A percentile compares a stretch with the other conserved stretches of the same genome.
Evolutionary conservation across 2,329 filamentous ascomycete species (phyloP).

Genomic region (Colletotrichum siamense): DNA sequence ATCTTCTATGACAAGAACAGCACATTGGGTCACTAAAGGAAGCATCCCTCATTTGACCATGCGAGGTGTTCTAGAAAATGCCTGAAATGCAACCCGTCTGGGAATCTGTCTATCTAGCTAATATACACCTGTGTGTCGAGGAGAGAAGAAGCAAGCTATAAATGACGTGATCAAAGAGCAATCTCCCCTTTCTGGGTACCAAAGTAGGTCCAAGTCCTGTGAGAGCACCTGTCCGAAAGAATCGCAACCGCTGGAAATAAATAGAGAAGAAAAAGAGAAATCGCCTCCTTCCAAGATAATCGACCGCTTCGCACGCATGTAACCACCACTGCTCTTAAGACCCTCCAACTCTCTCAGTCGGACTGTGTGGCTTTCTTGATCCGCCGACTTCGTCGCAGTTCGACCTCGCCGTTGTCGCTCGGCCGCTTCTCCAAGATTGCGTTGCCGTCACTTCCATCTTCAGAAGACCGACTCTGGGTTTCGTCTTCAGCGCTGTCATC

Average conservation of each 20-base stretch:
- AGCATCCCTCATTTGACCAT: background rate
- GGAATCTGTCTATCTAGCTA: background rate
- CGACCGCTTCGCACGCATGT: background rate
- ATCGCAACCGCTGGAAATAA: background rate
- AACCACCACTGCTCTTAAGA: background rate
- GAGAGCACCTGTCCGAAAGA: background rate
- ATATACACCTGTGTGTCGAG: background rate
- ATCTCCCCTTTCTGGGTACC: background rate
- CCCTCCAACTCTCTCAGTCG: background rate
- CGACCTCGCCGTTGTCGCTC: background rate
- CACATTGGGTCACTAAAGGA: background rate
- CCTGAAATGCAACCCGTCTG: background rate
- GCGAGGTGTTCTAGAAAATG: background rate
- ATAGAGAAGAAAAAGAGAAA: background rate
- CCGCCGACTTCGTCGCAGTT: background rate
- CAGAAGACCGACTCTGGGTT: background rate
- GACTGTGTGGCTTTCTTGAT: background rate
- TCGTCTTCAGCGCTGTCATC: background rate
- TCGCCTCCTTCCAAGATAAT: background rate
- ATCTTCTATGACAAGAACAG: background rate
- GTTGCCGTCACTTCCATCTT: background rate
- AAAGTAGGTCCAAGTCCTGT: background rate
- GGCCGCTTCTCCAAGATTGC: background rate
- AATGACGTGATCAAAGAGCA: background rate
- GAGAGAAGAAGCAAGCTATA: background rate